Base-by-base conservation (phyloP, 192 early-diverging fungal species). In the Coemansia sp. region DNA sequence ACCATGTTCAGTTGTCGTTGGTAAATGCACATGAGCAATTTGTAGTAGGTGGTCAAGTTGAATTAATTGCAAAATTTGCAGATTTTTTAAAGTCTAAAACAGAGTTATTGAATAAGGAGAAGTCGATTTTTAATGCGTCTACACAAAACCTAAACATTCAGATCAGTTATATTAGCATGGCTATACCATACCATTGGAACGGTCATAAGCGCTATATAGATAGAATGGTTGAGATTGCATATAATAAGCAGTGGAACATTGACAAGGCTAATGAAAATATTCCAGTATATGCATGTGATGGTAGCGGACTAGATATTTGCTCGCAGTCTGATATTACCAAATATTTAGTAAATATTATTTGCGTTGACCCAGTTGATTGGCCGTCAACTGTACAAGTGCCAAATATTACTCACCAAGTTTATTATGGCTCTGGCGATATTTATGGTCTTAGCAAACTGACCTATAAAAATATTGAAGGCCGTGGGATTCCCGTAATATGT, bases 341-440 rank as follows among this genome's bases (percentile, higher is more conserved):
- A 9, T 37, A 9, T 10, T 9, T 37, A 8, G 0, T 37, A 5
- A 37, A 8, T 37, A 9, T 37, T 3, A 2, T 37, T 1, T 37
- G 34, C 11, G 11, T 37, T 9, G 1, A 10, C 9, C 34, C 34
- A 8, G 34, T 37, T 37, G 82, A 67, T 68, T 89, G 61, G 93
- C 89, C 71, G 62, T 73, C 38, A 59, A 63, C 83, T 15, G 78
- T 82, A 13, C 72, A 77, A 19, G 67, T 62, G 19, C 55, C 75
- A 7, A 80, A 17, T 9, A 80, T 82, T 56, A 91, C 93, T 9
- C 95, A 98, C 71, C 82, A 93, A 23, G 83, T 98, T 23, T 94
- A 98, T 75, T 98, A 95, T 80, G 93, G 95, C 13, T 88, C 94
- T 1, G 92, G 91, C 27, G 90, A 91, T 11, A 60, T 87, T 9